These are phyloP conservation scores for Albugo candida DNA, from an alignment of 352 stramenopile species.

Conservation along the genomic window DNA sequence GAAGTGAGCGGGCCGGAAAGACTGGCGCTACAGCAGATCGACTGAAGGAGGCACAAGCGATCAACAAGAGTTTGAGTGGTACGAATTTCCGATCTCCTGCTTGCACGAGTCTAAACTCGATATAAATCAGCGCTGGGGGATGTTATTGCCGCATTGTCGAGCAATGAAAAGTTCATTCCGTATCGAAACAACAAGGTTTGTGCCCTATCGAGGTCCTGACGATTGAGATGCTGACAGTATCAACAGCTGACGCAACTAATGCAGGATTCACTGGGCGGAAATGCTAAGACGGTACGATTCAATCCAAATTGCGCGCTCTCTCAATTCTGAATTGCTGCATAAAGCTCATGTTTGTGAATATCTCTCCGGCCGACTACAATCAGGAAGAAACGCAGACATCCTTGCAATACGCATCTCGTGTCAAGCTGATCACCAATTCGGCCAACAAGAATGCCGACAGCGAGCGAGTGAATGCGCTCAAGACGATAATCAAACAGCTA, in stretches of 20 bases:
- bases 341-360: conserved; percentile 82
- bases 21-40: conserved; percentile 67
- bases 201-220: not conserved
- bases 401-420: conserved; percentile 58
- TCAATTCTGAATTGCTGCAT: not conserved
- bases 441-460: conserved; percentile 75
- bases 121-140: conserved; percentile 55
- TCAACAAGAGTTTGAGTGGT: conserved; percentile 82
- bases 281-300: conserved; percentile 76
- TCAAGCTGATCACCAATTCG: conserved; percentile 80
- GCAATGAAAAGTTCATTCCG: conserved; percentile 85
- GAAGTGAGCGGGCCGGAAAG: conserved; percentile 75
- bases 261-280: conserved; percentile 85
- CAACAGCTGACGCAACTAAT: conserved; percentile 78
- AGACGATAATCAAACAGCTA: conserved; percentile 68
- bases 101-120: not conserved
- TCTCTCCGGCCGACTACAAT: conserved; percentile 79
- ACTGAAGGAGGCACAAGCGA: conserved; percentile 75
- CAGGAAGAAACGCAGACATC: conserved; percentile 76
- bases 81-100: conserved; percentile 2
- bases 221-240: not conserved
- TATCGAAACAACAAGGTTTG: conserved; percentile 84
- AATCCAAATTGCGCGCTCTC: not conserved
- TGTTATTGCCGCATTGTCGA: conserved; percentile 82
- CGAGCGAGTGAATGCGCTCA: conserved; percentile 63